Base-by-base conservation (phyloP, 805 yeast genomes). In the Candida nonsorbophila region DNA sequence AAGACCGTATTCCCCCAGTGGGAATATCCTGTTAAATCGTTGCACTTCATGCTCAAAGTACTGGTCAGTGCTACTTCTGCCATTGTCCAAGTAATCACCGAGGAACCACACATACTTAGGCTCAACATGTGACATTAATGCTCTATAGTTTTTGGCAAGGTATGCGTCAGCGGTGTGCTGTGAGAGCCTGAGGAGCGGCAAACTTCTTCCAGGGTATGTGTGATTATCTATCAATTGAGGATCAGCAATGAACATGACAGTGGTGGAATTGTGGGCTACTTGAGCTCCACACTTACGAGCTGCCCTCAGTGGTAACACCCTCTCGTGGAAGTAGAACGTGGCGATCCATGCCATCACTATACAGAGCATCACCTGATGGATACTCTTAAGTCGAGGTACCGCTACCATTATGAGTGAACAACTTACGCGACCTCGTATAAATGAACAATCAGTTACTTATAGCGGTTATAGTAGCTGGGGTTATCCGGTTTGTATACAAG, bases 161-260 rank as follows among this genome's bases (percentile, higher is more conserved):
- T 62, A 62, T 9, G 42, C 38, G 32, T 64, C 71, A 10, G 54
- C 69, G 3, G 69, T 64, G 37, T 64, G 70, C 32, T 63, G 45
- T 2, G 67, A 59, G 13, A 63, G 34, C 24, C 38, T 34, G 20
- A 64, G 47, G 7, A 63, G 44, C 6, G 45, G 24, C 8, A 34
- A 36, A 38, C 51, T 53, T 15, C 70, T 49, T 4, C 62, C 65
- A 0, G 68, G 69, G 32, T 64, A 65, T 4, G 70, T 65, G 40
- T 64, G 70, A 34, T 47, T 49, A 38, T 64, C 71, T 19, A 64
- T 63, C 22, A 65, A 51, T 34, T 64, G 70, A 5, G 71, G 69
- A 30, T 65, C 70, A 4, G 71, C 68, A 13, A 65, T 53, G 7
- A 64, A 39, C 24, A 64, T 36, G 19, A 65, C 51, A 23, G 51